Percentiles rank a stretch among this genome's conserved stretches.
Conservation (phyloP, 306 rosid species). For the Rosa multiflora region DNA sequence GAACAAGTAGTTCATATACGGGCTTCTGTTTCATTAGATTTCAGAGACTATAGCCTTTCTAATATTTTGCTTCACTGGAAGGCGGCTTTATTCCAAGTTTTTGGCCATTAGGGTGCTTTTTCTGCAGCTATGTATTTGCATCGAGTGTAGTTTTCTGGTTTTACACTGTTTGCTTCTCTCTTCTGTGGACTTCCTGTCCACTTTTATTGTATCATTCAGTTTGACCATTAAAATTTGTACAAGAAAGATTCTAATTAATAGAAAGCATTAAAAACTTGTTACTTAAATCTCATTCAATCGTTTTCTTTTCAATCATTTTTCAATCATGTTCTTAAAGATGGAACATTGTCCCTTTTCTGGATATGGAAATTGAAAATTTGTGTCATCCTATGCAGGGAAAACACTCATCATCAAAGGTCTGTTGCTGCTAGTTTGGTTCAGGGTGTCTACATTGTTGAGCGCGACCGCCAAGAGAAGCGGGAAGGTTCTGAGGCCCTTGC, state of each 20-base stretch:
- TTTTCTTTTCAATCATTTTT: neutral
- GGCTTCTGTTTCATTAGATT: neutral
- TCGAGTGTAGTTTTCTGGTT: neutral
- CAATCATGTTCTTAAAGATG: neutral
- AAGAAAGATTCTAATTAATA: too few relatives aligned
- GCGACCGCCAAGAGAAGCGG: constrained; percentile 73
- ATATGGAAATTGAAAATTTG: constrained; percentile 9
- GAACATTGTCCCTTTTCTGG: neutral
- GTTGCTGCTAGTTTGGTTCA: constrained; percentile 93
- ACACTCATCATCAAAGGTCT: constrained; percentile 62
- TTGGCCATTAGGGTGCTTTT: neutral
- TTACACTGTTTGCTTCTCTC: neutral
- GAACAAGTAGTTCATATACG: neutral
- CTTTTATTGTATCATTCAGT: neutral
- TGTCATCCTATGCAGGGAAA: constrained; percentile 50
- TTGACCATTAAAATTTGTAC: neutral
- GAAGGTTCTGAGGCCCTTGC: constrained; percentile 65
- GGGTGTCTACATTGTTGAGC: constrained; percentile 76
- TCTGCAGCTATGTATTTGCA: neutral
- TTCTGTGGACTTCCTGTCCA: neutral
- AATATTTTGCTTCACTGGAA: neutral
- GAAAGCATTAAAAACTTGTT: neutral
- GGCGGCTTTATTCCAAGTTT: neutral
- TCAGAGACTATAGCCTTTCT: neutral
- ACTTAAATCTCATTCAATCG: neutral